Evolutionary conservation across 306 rosid species (phyloP), one percentile per base, ranked within the genome.

Genomic region (Glycine soja): DNA sequence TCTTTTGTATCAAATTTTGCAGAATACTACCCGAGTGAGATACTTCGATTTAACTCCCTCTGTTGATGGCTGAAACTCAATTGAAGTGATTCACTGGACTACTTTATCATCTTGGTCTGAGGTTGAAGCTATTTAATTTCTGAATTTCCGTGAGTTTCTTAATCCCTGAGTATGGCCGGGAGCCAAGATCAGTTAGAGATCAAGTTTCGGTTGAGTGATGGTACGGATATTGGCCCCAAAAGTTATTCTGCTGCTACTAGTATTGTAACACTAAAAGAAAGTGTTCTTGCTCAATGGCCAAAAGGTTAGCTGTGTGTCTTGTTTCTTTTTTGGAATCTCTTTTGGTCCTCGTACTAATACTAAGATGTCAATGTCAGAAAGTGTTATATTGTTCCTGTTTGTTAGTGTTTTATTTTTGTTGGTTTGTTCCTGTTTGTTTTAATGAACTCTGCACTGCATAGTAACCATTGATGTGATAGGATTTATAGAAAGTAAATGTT

Each of bases 221-320:
- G 95, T 73, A 87, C 97, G 0, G 95, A 92, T 90, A 94, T 94
- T 57, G 97, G 98, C 78, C 98, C 98, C 61, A 87, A 80, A 84
- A 88, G 84, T 57, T 94, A 86, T 88, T 85, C 97, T 80, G 81
- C 91, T 83, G 95, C 97, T 64, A 89, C 97, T 76, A 94, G 83
- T 83, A 88, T 94, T 80, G 88, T 88, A 61, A 87, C 87, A 50
- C 81, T 94, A 88, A 94, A 94, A 81, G 95, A 94, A 88, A 90
- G 86, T 72, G 79, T 94, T 84, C 90, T 94, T 85, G 86, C 94
- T 32, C 95, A 92, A 59, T 94, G 98, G 98, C 98, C 98, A 76
- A 90, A 91, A 90, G 98, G 98, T 94, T 85, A 70, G 82, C 70
- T 62, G 8, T 74, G 82, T 67, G 62, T 76, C 34, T 15, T 54